These are phyloP conservation scores for Ustilago esculenta DNA, from an alignment of 1,284 basidiomycete species.

Conservation along the genomic window DNA sequence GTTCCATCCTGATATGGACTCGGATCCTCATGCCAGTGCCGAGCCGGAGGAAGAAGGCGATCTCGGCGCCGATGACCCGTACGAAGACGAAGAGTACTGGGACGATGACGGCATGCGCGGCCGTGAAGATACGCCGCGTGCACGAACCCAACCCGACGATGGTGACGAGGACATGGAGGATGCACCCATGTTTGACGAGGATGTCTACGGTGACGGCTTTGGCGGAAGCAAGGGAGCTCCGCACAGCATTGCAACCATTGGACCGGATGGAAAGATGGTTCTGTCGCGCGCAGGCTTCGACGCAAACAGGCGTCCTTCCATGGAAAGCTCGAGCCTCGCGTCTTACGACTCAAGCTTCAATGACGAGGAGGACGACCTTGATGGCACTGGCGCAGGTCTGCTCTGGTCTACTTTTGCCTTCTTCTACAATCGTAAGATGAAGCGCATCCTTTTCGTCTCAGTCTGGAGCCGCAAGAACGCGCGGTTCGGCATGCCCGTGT, in stretches of 20 bases:
- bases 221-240: constrained; percentile 23
- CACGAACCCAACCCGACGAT: constrained; percentile 20
- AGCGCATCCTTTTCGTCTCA: constrained; percentile 90
- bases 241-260: constrained; percentile 33
- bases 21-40: constrained; percentile 83
- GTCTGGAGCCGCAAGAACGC: constrained; percentile 84
- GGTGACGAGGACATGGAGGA: constrained; percentile 54
- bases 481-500: constrained; percentile 39
- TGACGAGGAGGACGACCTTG: constrained; percentile 72
- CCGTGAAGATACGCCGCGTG: constrained; percentile 44
- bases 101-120: constrained; percentile 49
- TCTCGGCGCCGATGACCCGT: constrained; percentile 50
- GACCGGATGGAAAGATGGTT: constrained; percentile 38
- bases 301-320: constrained; percentile 16
- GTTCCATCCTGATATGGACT: constrained; percentile 91
- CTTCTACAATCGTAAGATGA: constrained; percentile 89
- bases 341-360: constrained; percentile 42
- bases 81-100: constrained; percentile 70
- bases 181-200: constrained; percentile 65
- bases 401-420: constrained; percentile 98
- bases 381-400: constrained; percentile 76
- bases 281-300: constrained; percentile 23
- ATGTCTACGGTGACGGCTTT: constrained; percentile 55
- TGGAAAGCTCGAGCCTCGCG: constrained; percentile 28
- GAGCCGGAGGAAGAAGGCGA: constrained; percentile 71